These are phyloP conservation scores for Didymella sp. DNA, from an alignment of 2,329 filamentous ascomycete species.

Conservation along the genomic window DNA sequence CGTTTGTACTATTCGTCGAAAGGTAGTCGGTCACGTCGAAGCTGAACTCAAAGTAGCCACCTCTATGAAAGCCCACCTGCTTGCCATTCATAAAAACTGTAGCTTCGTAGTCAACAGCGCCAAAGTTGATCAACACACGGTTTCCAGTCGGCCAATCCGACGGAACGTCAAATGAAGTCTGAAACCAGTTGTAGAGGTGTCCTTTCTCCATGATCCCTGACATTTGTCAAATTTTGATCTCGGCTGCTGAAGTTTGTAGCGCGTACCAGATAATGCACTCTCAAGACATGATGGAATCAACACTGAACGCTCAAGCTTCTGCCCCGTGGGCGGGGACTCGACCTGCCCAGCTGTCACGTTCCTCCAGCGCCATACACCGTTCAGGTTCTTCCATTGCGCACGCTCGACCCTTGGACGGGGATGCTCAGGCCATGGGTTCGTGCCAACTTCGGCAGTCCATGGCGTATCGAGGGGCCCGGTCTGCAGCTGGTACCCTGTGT, in stretches of 20 bases:
- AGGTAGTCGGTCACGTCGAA: conserved; percentile 63
- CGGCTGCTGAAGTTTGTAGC: conserved; percentile 35
- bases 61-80: conserved; percentile 61
- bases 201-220: conserved; percentile 52
- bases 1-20: conserved; percentile 57
- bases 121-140: conserved; percentile 62
- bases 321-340: conserved; percentile 54
- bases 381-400: conserved; percentile 62
- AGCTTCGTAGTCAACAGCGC: conserved; percentile 65
- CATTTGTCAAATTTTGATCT: background rate
- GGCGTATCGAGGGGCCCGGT: conserved; percentile 48
- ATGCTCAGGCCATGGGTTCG: conserved; percentile 64
- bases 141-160: conserved; percentile 53
- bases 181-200: conserved; percentile 56
- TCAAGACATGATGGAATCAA: conserved; percentile 63
- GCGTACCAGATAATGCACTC: conserved; percentile 59
- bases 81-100: conserved; percentile 66
- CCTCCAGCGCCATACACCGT: conserved; percentile 65
- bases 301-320: conserved; percentile 54
- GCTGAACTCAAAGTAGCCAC: conserved; percentile 68
- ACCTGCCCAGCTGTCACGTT: conserved; percentile 52
- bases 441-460: conserved; percentile 62
- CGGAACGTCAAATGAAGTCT: conserved; percentile 61
- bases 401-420: conserved; percentile 64
- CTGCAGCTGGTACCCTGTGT: conserved; percentile 40